Percentiles rank a stretch among this genome's conserved stretches.
Conservation (phyloP, 306 rosid genomes). For the Abrus pulchellus region DNA sequence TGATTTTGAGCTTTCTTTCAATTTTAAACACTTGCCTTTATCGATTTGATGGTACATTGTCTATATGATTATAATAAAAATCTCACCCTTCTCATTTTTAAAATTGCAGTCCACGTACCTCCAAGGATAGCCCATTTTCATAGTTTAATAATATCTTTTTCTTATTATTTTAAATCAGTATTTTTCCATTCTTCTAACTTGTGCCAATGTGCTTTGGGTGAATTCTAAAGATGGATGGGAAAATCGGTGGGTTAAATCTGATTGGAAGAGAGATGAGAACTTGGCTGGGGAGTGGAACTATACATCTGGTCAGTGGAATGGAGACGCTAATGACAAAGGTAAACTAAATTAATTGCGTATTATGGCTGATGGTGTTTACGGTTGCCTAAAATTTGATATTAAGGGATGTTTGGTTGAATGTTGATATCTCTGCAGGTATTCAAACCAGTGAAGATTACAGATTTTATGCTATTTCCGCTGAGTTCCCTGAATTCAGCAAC, state of each 20-base stretch:
- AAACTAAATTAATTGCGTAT: conserved; percentile 11
- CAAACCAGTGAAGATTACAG: conserved; percentile 98
- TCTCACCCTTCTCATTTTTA: neutral
- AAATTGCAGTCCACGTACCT: neutral
- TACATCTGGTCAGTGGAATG: conserved; percentile 96
- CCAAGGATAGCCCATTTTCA: neutral
- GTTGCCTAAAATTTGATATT: conserved; percentile 12
- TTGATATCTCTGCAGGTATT: conserved; percentile 69
- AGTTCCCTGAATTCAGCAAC: conserved; percentile 95
- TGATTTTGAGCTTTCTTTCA: neutral
- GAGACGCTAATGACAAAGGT: conserved; percentile 92
- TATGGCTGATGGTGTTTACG: conserved; percentile 3
- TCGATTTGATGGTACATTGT: conserved; percentile 13
- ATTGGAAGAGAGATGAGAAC: conserved; percentile 91
- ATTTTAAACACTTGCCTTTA: conserved; percentile 24
- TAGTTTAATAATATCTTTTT: neutral
- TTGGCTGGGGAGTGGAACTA: conserved; percentile 95
- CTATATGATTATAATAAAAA: neutral
- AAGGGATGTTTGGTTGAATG: conserved; percentile 24
- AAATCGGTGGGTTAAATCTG: conserved; percentile 90
- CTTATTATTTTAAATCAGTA: neutral
- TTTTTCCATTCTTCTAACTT: conserved; percentile 36
- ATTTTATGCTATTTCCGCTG: conserved; percentile 96
- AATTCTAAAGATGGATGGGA: conserved; percentile 89
- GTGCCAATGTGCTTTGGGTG: conserved; percentile 30